Base-by-base conservation (phyloP, 108 stramenopile species). In the Cyclostephanos invisitatus region DNA sequence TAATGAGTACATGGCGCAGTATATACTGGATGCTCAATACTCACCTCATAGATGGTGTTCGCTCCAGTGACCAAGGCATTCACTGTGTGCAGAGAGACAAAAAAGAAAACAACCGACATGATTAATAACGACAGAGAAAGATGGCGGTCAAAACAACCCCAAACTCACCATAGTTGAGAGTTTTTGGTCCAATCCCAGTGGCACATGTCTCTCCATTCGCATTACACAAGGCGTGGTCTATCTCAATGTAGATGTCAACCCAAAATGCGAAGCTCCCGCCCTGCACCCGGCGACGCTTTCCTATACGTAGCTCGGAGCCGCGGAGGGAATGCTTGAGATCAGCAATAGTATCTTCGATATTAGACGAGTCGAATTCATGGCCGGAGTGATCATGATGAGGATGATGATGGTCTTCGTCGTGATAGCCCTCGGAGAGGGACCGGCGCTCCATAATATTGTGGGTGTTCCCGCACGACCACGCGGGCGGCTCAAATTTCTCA, bases 251-350 rank as follows among this genome's bases (percentile, higher is more conserved):
- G 35, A 61, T 14, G 29, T 61, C 60, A 1, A 61, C 60, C 29
- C 38, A 38, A 17, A 2, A 61, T 0, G 35, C 14, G 38, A 35
- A 61, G 14, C 32, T 35, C 20, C 2, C 36, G 1, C 32, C 60
- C 35, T 61, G 60, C 18, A 61, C 36, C 12, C 38, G 35, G 20
- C 60, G 60, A 9, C 60, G 60, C 60, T 61, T 61, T n/a, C 60
- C 60, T 3, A 37, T 10, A 21, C 29, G 60, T 17, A 61, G n/a
- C 17, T 61, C 38, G 4, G 60, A 37, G 17, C 60, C 60, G 15
- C 60, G 60, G 60, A 61, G 60, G 60, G 8, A 21, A 38, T 61
- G 36, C 36, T 37, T 17, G 60, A 61, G 38, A n/a, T 61, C 5
- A n/a, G 60, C 21, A 5, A 61, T 37, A 7, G 25, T 5, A 6